These are phyloP conservation scores for Xylariomycetidae sp. DNA, from an alignment of 2,329 filamentous ascomycete genomes.

Conservation along the genomic window DNA sequence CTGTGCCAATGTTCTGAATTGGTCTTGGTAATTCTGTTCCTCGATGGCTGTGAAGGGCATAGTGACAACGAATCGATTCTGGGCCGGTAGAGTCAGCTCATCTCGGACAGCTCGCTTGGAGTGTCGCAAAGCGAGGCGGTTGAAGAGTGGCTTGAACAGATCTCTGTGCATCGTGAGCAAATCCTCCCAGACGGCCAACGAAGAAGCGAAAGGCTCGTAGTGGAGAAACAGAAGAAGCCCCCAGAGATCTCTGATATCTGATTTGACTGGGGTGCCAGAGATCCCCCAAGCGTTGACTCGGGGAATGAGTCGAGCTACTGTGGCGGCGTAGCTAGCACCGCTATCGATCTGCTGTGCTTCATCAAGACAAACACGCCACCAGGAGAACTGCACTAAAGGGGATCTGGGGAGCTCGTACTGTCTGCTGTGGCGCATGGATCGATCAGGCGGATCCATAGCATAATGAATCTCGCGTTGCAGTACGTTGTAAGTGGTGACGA, in stretches of 20 bases:
- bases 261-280: slow-evolving; percentile 82
- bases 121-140: slow-evolving; percentile 70
- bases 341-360: slow-evolving; percentile 92
- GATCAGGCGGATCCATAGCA: slow-evolving; percentile 62
- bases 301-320: slow-evolving; percentile 72
- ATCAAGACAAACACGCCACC: slow-evolving; percentile 78
- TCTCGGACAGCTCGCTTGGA: slow-evolving; percentile 75
- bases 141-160: slow-evolving; percentile 64
- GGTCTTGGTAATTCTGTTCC: slow-evolving; percentile 75
- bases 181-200: slow-evolving; percentile 59
- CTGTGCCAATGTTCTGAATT: slow-evolving; percentile 71
- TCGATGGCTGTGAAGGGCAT: slow-evolving; percentile 88
- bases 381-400: slow-evolving; percentile 72
- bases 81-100: slow-evolving; percentile 72
- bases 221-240: slow-evolving; percentile 77
- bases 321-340: slow-evolving; percentile 76
- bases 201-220: slow-evolving; percentile 68
- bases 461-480: slow-evolving; percentile 78
- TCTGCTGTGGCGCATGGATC: slow-evolving; percentile 58
- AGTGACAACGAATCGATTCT: slow-evolving; percentile 81
- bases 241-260: slow-evolving; percentile 69
- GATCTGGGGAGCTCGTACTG: slow-evolving; percentile 63
- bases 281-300: slow-evolving; percentile 87
- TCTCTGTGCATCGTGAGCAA: slow-evolving; percentile 56
- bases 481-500: slow-evolving; percentile 61